Percentiles rank a stretch among this genome's conserved stretches.
phyloP scores from a whole-genome alignment of 2,329 filamentous ascomycete genomes.

The Xylaria arbuscula region DNA sequence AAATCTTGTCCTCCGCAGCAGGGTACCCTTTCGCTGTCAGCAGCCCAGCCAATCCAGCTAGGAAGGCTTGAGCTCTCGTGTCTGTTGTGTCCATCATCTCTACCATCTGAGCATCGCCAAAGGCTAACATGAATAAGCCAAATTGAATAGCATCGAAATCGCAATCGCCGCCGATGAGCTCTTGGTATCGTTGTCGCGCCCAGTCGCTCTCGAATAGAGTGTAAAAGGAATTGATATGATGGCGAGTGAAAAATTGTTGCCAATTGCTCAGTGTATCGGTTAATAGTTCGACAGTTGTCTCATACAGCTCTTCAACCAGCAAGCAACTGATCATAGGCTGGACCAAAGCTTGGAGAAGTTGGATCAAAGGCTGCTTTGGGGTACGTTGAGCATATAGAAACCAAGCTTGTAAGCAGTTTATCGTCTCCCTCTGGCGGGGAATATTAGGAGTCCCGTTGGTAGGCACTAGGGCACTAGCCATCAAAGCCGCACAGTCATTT shows the following conservation, averaged over 20 bases:
- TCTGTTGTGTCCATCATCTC: conserved; percentile 66
- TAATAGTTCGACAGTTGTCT: conserved; percentile 71
- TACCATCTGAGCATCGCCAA: conserved; percentile 73
- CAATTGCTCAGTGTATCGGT: conserved; percentile 74
- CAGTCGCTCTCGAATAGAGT: conserved; percentile 70
- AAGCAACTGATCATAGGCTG: conserved; percentile 71
- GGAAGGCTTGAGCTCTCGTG: conserved; percentile 62
- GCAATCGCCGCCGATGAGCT: conserved; percentile 68
- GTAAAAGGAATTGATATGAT: conserved; percentile 68
- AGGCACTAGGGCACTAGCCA: conserved; percentile 55
- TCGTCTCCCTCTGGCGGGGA: conserved; percentile 63
- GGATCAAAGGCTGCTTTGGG: conserved; percentile 66
- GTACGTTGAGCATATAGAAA: conserved; percentile 76
- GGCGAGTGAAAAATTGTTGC: conserved; percentile 68
- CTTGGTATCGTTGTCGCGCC: conserved; percentile 66
- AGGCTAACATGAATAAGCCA: conserved; percentile 73
- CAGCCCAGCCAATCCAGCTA: conserved; percentile 72
- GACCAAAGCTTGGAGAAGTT: conserved; percentile 69
- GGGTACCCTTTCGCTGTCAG: conserved; percentile 74
- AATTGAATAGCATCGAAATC: conserved; percentile 74
- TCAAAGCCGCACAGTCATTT: conserved; percentile 60
- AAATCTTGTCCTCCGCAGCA: conserved; percentile 78
- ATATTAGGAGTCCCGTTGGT: conserved; percentile 41
- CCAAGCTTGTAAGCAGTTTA: conserved; percentile 76
- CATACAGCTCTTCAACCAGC: conserved; percentile 67